Evolutionary conservation across 176 grass and related monocot species (phyloP), one percentile per base, ranked within the genome.

Genomic region (Carex kokanica): DNA sequence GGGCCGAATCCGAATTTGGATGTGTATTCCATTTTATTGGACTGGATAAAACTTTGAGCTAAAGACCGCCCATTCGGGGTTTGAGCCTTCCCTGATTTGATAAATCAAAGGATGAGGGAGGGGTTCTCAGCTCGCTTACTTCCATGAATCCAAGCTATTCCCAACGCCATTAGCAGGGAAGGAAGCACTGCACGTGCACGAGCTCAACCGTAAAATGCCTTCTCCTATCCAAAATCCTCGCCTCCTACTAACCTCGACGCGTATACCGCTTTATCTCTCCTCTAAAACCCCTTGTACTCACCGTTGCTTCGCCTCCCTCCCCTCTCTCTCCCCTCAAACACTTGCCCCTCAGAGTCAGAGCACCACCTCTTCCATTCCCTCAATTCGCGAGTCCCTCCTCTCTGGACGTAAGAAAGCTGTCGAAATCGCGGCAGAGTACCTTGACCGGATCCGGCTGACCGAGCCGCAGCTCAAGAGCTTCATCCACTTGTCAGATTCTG

Each of bases 391-490:
- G 18, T 87, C 90, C 38, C 90, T 98, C 71, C 88, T 98, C 66
- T 91, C 85, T 12, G 73, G 92, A 6, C 90, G 85, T 64, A 91
- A 85, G 87, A 92, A 86, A 8, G 92, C 90, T 2, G 78, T 60
- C 4, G 92, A 97, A 7, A 92, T 94, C 85, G 91, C 95, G 3
- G 58, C 71, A 2, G 95, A 93, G 40, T 94, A 91, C 85, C 95
- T 98, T 49, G 90, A 88, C 72, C 90, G 92, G 40, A 87, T 98
- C 60, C 95, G 92, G 56, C 90, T 90, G 61, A 88, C 92, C 13
- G 95, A 98, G 84, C 95, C 92, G 27, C 88, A 81, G 54, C 23
- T 98, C 72, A 90, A 65, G 83, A 94, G 95, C 90, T 98, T 98
- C 78, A 85, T 98, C 87, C 95, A 98, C 78, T 86, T 98, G 17